Evolutionary conservation across 352 stramenopile genomes (phyloP).

Genomic region (Phytophthora pluvialis): DNA sequence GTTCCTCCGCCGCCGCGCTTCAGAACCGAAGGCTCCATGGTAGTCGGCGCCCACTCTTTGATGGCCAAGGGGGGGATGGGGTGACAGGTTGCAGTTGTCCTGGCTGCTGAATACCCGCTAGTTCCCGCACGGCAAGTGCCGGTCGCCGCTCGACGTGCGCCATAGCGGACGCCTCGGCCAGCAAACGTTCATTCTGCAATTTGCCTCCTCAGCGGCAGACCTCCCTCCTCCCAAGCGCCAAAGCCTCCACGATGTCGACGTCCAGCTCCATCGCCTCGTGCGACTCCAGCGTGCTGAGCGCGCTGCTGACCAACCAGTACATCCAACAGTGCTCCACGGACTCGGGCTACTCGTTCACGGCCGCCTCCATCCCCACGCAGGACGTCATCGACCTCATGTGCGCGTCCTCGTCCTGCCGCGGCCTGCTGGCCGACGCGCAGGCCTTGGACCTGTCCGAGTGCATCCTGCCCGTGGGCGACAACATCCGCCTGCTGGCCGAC

Average conservation of each 20-base stretch:
- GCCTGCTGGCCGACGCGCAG: slow-evolving; percentile 26
- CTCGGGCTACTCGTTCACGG: slow-evolving; percentile 43
- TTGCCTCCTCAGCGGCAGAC: slow-evolving; percentile 35
- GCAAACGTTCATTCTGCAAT: slow-evolving; percentile 43
- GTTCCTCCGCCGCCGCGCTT: too few species aligned
- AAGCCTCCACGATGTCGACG: slow-evolving; percentile 18
- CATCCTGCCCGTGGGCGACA: slow-evolving; percentile 40
- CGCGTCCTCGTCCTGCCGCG: slow-evolving; percentile 26
- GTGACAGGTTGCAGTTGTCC: slow-evolving; percentile 15
- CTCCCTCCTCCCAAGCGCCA: neutral
- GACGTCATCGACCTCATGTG: slow-evolving; percentile 42
- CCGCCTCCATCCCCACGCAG: slow-evolving; percentile 29
- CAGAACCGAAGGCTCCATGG: neutral
- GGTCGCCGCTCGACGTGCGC: slow-evolving; percentile 11
- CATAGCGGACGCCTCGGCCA: neutral
- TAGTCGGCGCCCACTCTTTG: slow-evolving; percentile 18
- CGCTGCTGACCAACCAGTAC: slow-evolving; percentile 37
- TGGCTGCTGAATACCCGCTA: slow-evolving; percentile 9
- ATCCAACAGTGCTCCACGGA: slow-evolving; percentile 34
- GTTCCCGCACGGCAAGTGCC: neutral
- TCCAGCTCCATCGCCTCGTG: slow-evolving; percentile 24
- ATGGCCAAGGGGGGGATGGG: slow-evolving; percentile 19
- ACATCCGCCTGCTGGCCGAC: slow-evolving; percentile 42
- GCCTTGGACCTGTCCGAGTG: slow-evolving; percentile 37
- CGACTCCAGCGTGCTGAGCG: slow-evolving; percentile 12